Evolutionary conservation across 805 yeast genomes (phyloP), one percentile per base, ranked within the genome.

Genomic region (Cyberlindnera subsufficiens): DNA sequence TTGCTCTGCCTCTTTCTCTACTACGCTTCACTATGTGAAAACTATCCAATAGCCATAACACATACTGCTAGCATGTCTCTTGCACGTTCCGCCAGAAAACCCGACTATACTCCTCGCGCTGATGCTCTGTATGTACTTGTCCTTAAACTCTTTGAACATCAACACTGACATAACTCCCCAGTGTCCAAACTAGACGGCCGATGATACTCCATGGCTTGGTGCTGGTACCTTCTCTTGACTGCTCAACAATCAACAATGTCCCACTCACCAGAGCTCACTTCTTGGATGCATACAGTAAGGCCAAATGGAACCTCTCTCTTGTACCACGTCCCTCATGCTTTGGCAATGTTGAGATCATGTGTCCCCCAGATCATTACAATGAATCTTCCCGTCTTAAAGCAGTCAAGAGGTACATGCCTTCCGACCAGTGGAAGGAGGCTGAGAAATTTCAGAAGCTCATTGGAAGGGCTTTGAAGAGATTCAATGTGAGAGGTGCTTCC

Each of bases 291-390:
- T 80, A 80, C 53, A 72, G 71, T 37, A 63, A 70, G 64, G 82
- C 80, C 3, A 74, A 71, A 49, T 70, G 77, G 75, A 77, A 78
- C 44, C 55, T 80, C 7, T 75, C 82, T 0, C 64, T 63, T 16
- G 72, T 80, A 3, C 69, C 72, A 2, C 65, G 78, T 40, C 91
- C 91, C 0, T 61, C 72, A 0, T 74, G 81, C 47, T 68, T 78
- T 43, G 55, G 65, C 17, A 64, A 59, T 6, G 57, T 61, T 5
- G 76, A 77, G 3, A 63, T 77, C 40, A 65, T 82, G 64, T 66
- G 69, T 25, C 79, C 90, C 0, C 91, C 91, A 0, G 77, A 71
- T 18, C 67, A 77, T 36, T 70, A 70, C 50, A 61, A 71, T 37
- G 89, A 83, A 51, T 50, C 60, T 1, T 47, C 59, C 11, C 62